Percentiles rank a stretch among this genome's conserved stretches.
phyloP scores from a whole-genome alignment of 73 alveolate genomes.

The Durusdinium trenchii region DNA sequence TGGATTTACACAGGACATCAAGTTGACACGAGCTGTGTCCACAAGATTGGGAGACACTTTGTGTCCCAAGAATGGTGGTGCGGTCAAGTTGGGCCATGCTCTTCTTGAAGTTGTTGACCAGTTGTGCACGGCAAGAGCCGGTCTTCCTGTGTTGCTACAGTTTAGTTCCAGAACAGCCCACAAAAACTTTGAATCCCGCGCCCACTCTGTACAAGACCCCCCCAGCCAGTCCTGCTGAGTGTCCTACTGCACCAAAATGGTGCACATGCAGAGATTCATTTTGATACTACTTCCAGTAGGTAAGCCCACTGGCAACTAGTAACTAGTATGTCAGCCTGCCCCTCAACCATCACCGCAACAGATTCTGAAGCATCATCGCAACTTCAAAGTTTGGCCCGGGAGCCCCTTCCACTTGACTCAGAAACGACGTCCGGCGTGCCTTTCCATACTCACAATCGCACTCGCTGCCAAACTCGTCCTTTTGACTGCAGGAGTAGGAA shows the following conservation, averaged over 20 bases:
- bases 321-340: neutral
- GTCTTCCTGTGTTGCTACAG: no score
- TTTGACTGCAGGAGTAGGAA: neutral
- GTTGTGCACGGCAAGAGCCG: no score
- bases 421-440: neutral
- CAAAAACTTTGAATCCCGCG: constrained; percentile 15
- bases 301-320: neutral
- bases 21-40: neutral
- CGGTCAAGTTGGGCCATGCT: no score
- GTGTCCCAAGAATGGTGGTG: constrained; percentile 39
- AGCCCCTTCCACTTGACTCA: neutral
- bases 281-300: no score
- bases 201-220: constrained; percentile 64
- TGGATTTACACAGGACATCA: no score
- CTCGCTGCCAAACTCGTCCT: constrained; percentile 16
- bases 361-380: constrained; percentile 28
- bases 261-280: constrained; percentile 43
- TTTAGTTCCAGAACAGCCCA: constrained; percentile 51
- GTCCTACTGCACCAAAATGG: constrained; percentile 25
- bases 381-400: constrained; percentile 56
- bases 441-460: constrained; percentile 22
- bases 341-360: constrained; percentile 3
- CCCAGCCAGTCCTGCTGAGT: constrained; percentile 40
- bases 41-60: constrained; percentile 54
- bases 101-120: no score